These are phyloP conservation scores for Auricularia cornea DNA, from an alignment of 768 basidiomycete genomes.

Conservation along the genomic window DNA sequence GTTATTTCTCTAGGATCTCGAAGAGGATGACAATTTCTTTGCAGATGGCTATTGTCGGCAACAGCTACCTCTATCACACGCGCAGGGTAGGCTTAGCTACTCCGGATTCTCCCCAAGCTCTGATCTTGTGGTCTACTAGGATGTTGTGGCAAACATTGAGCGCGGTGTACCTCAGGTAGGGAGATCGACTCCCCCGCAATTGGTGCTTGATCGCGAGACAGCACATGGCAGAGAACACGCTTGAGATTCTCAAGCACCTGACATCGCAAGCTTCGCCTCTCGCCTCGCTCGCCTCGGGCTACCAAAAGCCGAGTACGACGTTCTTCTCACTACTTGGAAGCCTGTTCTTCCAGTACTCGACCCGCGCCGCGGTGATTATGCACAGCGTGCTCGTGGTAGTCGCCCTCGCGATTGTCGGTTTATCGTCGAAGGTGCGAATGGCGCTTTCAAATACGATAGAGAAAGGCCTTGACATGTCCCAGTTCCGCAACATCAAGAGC, in stretches of 20 bases:
- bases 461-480: too few relatives aligned
- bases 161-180: conserved; percentile 59
- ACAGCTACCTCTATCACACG: conserved; percentile 93
- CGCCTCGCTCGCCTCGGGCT: conserved; percentile 48
- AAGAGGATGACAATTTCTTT: neutral
- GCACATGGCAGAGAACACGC: conserved; percentile 85
- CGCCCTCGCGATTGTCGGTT: neutral
- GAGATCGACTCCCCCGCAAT: too few relatives aligned
- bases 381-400: neutral
- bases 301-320: conserved; percentile 51
- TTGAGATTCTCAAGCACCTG: conserved; percentile 69
- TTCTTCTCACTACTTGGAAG: conserved; percentile 66
- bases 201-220: too few relatives aligned
- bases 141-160: conserved; percentile 77
- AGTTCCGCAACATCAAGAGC: too few relatives aligned
- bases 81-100: conserved; percentile 41
- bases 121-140: conserved; percentile 37
- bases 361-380: conserved; percentile 41
- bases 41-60: conserved; percentile 84
- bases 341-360: conserved; percentile 63
- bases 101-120: too few relatives aligned
- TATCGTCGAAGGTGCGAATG: conserved; percentile 15
- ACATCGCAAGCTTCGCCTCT: conserved; percentile 62
- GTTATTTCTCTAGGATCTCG: conserved; percentile 15
- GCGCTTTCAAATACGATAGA: conserved; percentile 23